Evolutionary conservation across 345 rosid genomes (phyloP).

Genomic region (Pistacia vera): DNA sequence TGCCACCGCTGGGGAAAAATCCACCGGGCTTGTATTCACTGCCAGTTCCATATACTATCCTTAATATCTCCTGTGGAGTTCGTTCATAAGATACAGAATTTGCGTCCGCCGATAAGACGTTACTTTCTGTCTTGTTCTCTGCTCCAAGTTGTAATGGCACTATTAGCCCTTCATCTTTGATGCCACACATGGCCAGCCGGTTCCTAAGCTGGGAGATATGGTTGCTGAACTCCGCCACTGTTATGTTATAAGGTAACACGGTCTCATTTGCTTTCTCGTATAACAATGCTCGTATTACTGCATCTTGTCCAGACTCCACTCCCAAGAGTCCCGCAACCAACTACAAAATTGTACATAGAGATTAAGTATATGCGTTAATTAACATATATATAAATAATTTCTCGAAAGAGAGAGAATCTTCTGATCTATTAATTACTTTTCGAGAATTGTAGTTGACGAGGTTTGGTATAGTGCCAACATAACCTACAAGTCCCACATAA

Average conservation of each 20-base stretch:
- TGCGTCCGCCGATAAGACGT: conserved; percentile 37
- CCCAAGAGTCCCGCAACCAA: conserved; percentile 59
- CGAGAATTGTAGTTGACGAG: conserved; percentile 35
- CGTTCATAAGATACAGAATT: conserved; percentile 36
- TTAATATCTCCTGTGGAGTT: conserved; percentile 39
- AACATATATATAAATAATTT: neutral
- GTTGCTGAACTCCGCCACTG: conserved; percentile 41
- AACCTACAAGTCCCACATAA: conserved; percentile 73
- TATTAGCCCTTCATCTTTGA: conserved; percentile 54
- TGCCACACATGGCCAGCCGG: conserved; percentile 41
- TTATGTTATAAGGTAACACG: conserved; percentile 39
- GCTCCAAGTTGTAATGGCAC: conserved; percentile 46
- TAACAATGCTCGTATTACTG: conserved; percentile 51
- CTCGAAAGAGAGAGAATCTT: too few relatives aligned
- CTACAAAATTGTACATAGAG: conserved; percentile 16
- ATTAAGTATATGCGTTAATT: too few relatives aligned
- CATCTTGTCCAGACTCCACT: conserved; percentile 77
- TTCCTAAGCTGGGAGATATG: conserved; percentile 40
- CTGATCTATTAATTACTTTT: conserved; percentile 34
- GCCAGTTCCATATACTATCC: conserved; percentile 38
- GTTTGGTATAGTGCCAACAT: conserved; percentile 63
- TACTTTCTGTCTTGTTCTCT: conserved; percentile 36
- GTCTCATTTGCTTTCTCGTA: conserved; percentile 36
- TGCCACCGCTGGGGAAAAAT: conserved; percentile 47
- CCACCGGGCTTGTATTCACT: conserved; percentile 35